Evolutionary conservation across 148 eudicot species (phyloP).

Genomic region (Fagopyrum tataricum): DNA sequence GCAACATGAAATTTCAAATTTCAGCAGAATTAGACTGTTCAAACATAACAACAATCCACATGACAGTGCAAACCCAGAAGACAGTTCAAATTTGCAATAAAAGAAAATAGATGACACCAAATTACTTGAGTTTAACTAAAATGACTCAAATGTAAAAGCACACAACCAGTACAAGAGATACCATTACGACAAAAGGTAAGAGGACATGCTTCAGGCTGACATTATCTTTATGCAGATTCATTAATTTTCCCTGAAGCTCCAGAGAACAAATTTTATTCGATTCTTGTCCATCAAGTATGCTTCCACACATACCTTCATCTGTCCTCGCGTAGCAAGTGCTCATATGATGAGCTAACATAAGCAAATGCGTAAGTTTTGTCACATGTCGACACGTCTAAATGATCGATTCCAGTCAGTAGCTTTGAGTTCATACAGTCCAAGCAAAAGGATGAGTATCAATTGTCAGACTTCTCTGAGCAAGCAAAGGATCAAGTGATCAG

Average conservation of each 20-base stretch:
- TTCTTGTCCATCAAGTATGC: background rate
- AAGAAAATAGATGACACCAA: background rate
- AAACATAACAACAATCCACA: background rate
- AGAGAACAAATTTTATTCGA: background rate
- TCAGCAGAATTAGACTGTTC: background rate
- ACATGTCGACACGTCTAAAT: slow-evolving; percentile 2
- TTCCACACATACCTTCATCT: slow-evolving; percentile 10
- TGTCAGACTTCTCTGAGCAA: slow-evolving; percentile 6
- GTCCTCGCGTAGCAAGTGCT: background rate
- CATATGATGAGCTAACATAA: background rate
- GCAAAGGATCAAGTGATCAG: background rate
- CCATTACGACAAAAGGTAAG: background rate
- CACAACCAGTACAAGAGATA: background rate
- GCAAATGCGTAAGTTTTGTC: slow-evolving; percentile 1
- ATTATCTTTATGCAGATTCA: background rate
- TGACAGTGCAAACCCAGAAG: slow-evolving; percentile 1
- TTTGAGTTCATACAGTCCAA: background rate
- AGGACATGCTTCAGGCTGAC: background rate
- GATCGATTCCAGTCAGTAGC: slow-evolving; percentile 3
- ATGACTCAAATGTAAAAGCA: background rate
- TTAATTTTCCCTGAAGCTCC: slow-evolving; percentile 4
- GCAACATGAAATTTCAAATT: slow-evolving; percentile 5
- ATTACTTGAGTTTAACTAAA: background rate
- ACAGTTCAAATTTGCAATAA: background rate
- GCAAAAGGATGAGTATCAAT: background rate